Base-by-base conservation (phyloP, 192 early-diverging fungal species). In the Coemansia umbellata region DNA sequence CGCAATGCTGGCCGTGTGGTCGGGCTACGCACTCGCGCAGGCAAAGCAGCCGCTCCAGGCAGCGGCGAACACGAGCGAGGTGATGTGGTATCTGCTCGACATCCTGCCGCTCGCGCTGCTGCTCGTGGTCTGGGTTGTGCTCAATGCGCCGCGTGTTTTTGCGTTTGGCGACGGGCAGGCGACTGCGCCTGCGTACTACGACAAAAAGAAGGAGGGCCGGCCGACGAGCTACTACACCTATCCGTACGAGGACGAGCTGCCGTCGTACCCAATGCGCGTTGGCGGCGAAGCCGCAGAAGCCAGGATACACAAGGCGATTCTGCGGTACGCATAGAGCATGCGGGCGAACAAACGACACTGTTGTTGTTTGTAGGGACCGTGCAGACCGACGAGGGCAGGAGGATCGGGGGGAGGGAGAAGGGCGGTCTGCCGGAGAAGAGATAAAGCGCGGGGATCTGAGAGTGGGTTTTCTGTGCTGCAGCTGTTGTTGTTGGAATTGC, bases 61-160 rank as follows among this genome's bases (percentile, higher is more conserved):
- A 18, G 31, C 28, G 5, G 60, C 54, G 10, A 58, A 50, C 47
- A 50, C 55, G 0, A 63, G 71, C 47, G 58, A 67, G 55, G 44
- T 52, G 3, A 26, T 39, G 5, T 68, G 60, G 47, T 74, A 66
- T n/a, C 26, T 74, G 55, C 71, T 74, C 9, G 47, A 48, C 3
- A 32, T 53, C 14, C 31, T 74, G 51, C 71, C 71, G 10, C 47
- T 68, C 31, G 71, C 50, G 2, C 33, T 74, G 19, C 50, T 57
- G 18, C 48, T 67, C 32, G 23, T 67, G 7, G 31, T 55, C 44
- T 74, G 71, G 71, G 33, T 49, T 0, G 57, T 53, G 23, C 5
- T 51, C 9, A 67, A 63, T 32, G 65, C 59, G 13, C 64, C 63
- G 11, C 33, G 70, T 0, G 31, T 37, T 26, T 45, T 45, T 45